Percentiles rank a stretch among this genome's conserved stretches.
phyloP scores from a whole-genome alignment of 164 flowering plant species.

The Cinnamomum chago region DNA sequence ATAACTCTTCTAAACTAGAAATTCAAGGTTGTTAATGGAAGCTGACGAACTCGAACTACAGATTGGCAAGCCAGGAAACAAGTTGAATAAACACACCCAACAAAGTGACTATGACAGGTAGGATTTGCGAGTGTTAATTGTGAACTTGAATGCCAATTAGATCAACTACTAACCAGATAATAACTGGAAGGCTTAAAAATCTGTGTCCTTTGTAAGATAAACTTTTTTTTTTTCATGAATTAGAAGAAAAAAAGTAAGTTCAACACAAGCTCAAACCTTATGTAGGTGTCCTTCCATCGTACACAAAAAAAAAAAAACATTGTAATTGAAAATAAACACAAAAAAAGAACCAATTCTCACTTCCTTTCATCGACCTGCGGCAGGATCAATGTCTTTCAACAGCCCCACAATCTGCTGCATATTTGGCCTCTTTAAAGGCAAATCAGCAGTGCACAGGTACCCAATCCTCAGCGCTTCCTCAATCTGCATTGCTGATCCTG shows the following conservation, averaged over 20 bases:
- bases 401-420: conserved; percentile 95
- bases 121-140: too few species aligned
- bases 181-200: not conserved
- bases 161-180: too few species aligned
- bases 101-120: too few species aligned
- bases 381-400: conserved; percentile 75
- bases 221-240: not conserved
- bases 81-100: too few species aligned
- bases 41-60: too few species aligned
- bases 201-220: not conserved
- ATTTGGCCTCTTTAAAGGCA: conserved; percentile 74
- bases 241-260: not conserved
- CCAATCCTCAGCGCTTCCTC: conserved; percentile 82
- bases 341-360: not conserved
- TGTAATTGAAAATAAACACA: not conserved
- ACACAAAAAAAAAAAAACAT: not conserved
- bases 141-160: too few species aligned
- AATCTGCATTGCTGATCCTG: conserved; percentile 50
- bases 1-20: too few species aligned
- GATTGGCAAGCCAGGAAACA: too few species aligned
- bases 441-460: conserved; percentile 82
- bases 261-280: not conserved
- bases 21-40: too few species aligned
- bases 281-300: conserved; percentile 14
- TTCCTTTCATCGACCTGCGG: conserved; percentile 15